Percentiles rank a stretch among this genome's conserved stretches.
Evolutionary conservation across 345 rosid genomes (phyloP).

Genomic region (Eucalyptus melliodora): DNA sequence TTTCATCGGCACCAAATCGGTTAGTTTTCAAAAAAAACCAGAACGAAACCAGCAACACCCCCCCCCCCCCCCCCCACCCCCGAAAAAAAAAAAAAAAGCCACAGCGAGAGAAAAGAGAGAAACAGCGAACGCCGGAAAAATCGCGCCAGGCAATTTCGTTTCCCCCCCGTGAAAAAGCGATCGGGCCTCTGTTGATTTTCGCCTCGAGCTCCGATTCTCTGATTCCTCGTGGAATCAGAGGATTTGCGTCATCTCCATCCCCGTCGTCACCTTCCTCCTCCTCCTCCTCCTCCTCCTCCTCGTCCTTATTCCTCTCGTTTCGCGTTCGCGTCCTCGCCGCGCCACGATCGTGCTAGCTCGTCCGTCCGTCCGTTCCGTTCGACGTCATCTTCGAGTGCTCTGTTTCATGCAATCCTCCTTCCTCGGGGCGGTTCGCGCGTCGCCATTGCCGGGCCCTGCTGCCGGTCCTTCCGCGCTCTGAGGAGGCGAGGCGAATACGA

Average conservation of each 20-base stretch:
- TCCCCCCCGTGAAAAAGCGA: neutral
- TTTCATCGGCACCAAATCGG: neutral
- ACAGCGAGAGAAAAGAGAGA: neutral
- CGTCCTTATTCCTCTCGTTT: no score
- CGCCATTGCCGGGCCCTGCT: neutral
- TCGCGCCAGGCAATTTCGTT: neutral
- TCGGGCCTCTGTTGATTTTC: neutral
- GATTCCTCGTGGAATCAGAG: conserved; percentile 75
- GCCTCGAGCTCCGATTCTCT: conserved; percentile 34
- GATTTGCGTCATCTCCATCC: conserved; percentile 5
- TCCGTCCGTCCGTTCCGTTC: neutral
- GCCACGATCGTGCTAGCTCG: neutral
- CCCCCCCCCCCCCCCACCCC: rapidly evolving
- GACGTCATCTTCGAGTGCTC: neutral
- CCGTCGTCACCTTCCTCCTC: neutral
- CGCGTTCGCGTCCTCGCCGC: neutral
- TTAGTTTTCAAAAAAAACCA: neutral
- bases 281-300: neutral
- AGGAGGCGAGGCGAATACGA: neutral
- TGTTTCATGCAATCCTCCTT: neutral
- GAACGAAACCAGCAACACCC: no score
- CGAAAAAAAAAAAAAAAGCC: neutral
- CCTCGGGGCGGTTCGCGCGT: neutral
- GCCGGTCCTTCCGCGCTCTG: neutral
- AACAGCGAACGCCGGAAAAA: neutral